Evolutionary conservation across 345 rosid genomes (phyloP).

Genomic region (Corchorus capsularis): DNA sequence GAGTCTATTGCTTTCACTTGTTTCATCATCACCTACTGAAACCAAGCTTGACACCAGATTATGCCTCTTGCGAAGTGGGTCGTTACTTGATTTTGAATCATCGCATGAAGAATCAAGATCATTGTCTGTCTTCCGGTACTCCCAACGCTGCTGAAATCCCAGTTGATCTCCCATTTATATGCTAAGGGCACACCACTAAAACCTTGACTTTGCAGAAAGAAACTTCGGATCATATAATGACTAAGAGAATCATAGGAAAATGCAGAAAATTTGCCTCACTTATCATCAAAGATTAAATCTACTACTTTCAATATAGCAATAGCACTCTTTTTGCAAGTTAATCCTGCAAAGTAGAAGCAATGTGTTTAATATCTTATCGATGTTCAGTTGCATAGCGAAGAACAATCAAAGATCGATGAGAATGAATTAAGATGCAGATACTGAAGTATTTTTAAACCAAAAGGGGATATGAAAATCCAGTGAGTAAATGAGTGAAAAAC

Average conservation of each 20-base stretch:
- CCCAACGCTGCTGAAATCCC: conserved; percentile 53
- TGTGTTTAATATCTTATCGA: no score
- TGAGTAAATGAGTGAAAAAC: background rate
- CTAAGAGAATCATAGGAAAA: background rate
- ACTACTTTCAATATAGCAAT: no score
- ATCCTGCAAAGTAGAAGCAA: no score
- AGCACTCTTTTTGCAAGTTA: no score
- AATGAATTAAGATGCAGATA: no score
- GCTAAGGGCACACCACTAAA: conserved; percentile 12
- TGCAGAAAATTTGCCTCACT: background rate
- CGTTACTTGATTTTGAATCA: conserved; percentile 33
- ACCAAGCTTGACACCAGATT: conserved; percentile 29
- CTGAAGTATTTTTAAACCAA: background rate
- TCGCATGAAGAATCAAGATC: conserved; percentile 49
- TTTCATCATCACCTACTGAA: conserved; percentile 32
- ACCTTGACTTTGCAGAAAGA: background rate
- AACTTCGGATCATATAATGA: background rate
- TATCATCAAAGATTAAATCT: no score
- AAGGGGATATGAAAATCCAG: background rate
- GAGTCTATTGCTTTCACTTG: conserved; percentile 25
- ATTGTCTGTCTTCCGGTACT: conserved; percentile 41
- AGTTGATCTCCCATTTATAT: conserved; percentile 34
- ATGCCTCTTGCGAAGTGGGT: conserved; percentile 32
- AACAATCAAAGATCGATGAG: no score
- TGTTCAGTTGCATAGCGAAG: no score